These are phyloP conservation scores for Kwoniella dendrophila DNA, from an alignment of 768 basidiomycete species.

Conservation along the genomic window DNA sequence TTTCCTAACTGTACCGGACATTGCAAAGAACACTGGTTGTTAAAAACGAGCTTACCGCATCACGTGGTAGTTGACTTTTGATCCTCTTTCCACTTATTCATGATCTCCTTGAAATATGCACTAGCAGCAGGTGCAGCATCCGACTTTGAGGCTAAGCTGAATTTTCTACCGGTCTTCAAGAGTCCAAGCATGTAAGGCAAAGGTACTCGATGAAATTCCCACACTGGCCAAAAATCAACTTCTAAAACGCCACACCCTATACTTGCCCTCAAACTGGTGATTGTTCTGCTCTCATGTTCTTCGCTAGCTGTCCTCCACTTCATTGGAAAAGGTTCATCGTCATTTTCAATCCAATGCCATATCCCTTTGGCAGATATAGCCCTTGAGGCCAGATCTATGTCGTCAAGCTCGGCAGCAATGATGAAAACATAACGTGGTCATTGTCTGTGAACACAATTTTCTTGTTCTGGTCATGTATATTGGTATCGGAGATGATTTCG, in stretches of 20 bases:
- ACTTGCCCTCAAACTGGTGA: neutral
- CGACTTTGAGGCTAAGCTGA: neutral
- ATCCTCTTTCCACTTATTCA: slow-evolving; percentile 11
- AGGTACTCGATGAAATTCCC: slow-evolving; percentile 1
- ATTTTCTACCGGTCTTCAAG: slow-evolving; percentile 5
- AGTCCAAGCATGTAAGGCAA: slow-evolving; percentile 1
- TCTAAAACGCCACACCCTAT: slow-evolving; percentile 8
- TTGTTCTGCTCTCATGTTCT: neutral
- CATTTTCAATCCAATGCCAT: neutral
- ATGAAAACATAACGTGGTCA: slow-evolving; percentile 14
- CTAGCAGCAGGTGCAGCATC: neutral
- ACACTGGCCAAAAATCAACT: slow-evolving; percentile 5
- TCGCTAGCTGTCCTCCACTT: neutral
- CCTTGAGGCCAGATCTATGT: slow-evolving; percentile 5
- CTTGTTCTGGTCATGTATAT: too few species aligned
- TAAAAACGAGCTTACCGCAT: slow-evolving; percentile 1
- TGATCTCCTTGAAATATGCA: neutral
- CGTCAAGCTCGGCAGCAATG: slow-evolving; percentile 6
- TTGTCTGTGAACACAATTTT: too few species aligned
- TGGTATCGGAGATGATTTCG: neutral
- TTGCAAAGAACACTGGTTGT: too few species aligned
- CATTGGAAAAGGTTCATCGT: neutral
- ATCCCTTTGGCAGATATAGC: neutral
- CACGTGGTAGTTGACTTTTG: too few species aligned
- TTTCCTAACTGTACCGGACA: too few species aligned